Evolutionary conservation across 768 basidiomycete genomes (phyloP).

Genomic region (Boletus tomentosulus): DNA sequence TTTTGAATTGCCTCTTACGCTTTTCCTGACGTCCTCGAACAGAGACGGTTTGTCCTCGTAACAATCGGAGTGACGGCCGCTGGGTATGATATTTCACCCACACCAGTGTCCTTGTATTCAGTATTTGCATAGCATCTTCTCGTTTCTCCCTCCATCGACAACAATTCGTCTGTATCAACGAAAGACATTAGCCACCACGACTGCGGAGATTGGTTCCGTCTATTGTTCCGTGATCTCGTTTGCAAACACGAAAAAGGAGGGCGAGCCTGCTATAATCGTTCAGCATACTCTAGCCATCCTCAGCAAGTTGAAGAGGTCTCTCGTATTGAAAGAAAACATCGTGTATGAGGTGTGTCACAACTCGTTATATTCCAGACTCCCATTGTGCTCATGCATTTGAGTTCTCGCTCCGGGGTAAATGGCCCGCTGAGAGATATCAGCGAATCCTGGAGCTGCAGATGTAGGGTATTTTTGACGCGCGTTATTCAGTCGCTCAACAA

Average conservation of each 20-base stretch:
- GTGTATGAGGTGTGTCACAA: conserved; percentile 54
- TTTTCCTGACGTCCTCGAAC: neutral
- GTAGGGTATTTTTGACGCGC: conserved; percentile 34
- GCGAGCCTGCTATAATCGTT: conserved; percentile 52
- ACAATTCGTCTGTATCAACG: conserved; percentile 75
- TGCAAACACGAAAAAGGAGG: conserved; percentile 51
- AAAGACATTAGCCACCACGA: conserved; percentile 61
- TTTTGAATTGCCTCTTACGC: neutral
- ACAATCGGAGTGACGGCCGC: conserved; percentile 70
- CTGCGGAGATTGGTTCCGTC: conserved; percentile 60
- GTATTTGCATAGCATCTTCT: conserved; percentile 48
- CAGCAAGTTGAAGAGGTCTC: conserved; percentile 63
- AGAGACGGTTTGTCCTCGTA: conserved; percentile 70
- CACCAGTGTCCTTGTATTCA: neutral
- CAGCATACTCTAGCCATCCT: conserved; percentile 70
- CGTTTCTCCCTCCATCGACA: conserved; percentile 67
- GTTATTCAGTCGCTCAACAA: neutral
- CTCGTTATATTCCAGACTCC: neutral
- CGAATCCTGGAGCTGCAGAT: conserved; percentile 63
- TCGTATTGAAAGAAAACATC: conserved; percentile 52
- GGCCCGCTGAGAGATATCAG: conserved; percentile 79
- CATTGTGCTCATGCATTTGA: conserved; percentile 23
- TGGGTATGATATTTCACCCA: conserved; percentile 45
- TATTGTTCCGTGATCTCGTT: conserved; percentile 77
- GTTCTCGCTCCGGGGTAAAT: conserved; percentile 73